Percentiles rank a stretch among this genome's conserved stretches.
phyloP scores from a whole-genome alignment of 805 yeast genomes.

The Kuraishia hungarica region DNA sequence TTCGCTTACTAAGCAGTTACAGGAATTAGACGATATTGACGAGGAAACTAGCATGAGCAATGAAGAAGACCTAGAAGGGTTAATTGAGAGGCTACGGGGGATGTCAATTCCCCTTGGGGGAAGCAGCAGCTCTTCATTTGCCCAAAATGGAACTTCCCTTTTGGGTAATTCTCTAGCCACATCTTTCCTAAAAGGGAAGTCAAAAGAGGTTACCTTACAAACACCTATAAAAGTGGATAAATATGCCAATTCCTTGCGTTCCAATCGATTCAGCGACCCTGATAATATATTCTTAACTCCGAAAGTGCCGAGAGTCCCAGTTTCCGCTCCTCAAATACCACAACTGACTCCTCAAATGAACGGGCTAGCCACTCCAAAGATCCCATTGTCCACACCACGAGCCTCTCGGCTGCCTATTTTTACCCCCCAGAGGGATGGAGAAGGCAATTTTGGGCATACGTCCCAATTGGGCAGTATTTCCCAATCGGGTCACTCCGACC shows the following conservation, averaged over 20 bases:
- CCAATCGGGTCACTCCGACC: too few relatives aligned
- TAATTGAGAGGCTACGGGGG: background rate
- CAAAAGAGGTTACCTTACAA: background rate
- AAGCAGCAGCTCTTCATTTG: too few relatives aligned
- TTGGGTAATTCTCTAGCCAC: background rate
- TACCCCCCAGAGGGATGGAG: background rate
- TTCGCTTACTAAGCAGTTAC: background rate
- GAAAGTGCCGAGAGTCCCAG: background rate
- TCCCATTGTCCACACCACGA: background rate
- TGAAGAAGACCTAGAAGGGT: background rate
- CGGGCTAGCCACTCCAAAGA: background rate
- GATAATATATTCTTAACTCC: background rate
- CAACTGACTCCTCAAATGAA: background rate
- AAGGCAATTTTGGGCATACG: too few relatives aligned
- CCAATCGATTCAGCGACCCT: background rate
- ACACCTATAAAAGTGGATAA: background rate
- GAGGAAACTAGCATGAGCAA: background rate
- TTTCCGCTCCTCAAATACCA: background rate
- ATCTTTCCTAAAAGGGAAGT: background rate
- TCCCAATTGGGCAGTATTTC: too few relatives aligned
- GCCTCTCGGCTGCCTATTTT: background rate
- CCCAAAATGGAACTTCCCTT: background rate
- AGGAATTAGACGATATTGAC: background rate
- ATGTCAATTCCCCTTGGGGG: background rate
- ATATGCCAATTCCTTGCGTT: background rate